phyloP scores from a whole-genome alignment of 192 early-diverging fungal species.

The Coemansia sp. region DNA sequence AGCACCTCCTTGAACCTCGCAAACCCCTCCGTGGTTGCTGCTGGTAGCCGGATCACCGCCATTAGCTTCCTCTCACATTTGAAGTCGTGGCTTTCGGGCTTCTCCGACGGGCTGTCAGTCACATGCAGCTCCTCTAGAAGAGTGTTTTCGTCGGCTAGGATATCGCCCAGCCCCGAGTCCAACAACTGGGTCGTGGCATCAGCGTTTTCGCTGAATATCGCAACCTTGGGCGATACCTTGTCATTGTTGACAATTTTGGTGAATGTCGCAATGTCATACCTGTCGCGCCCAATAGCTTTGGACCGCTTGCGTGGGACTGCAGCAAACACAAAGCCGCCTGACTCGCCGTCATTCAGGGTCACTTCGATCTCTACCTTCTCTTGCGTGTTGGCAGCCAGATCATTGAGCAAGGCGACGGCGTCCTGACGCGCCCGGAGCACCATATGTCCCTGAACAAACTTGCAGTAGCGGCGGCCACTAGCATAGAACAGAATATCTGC shows the following conservation, averaged over 20 bases:
- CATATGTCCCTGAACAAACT: constrained; percentile 71
- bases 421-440: constrained; percentile 52
- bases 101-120: constrained; percentile 62
- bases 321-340: constrained; percentile 70
- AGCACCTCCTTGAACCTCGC: constrained; percentile 25
- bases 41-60: constrained; percentile 47
- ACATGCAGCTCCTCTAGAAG: constrained; percentile 65
- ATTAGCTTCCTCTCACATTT: constrained; percentile 59
- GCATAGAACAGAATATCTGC: constrained; percentile 77
- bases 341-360: constrained; percentile 51
- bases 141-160: constrained; percentile 35
- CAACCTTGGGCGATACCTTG: constrained; percentile 44
- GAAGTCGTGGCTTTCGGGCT: constrained; percentile 61
- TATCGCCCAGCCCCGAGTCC: constrained; percentile 58
- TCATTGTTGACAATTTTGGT: constrained; percentile 26
- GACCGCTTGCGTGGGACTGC: constrained; percentile 63
- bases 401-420: constrained; percentile 52
- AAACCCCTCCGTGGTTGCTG: constrained; percentile 21
- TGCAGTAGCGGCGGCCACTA: constrained; percentile 72
- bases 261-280: constrained; percentile 67
- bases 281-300: constrained; percentile 61
- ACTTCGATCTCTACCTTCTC: constrained; percentile 54
- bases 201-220: constrained; percentile 61
- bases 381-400: constrained; percentile 40
- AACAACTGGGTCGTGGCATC: constrained; percentile 62